Percentiles rank a stretch among this genome's conserved stretches.
phyloP scores from a whole-genome alignment of 2,329 filamentous ascomycete species.

The Alternaria sp. region DNA sequence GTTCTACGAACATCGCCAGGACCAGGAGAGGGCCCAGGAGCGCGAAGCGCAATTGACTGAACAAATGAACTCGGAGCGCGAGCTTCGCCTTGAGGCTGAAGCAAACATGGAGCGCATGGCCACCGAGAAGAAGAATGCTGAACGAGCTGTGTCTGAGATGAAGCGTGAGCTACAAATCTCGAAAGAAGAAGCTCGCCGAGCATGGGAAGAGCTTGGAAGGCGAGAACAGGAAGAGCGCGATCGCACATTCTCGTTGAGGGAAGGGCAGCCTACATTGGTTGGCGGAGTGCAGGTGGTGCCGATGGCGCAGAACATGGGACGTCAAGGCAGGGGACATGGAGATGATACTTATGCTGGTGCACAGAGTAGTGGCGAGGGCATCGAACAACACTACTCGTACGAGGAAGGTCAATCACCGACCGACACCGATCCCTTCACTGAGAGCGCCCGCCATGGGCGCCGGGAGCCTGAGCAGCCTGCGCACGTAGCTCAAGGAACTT shows the following conservation, averaged over 20 bases:
- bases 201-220: conserved; percentile 95
- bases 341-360: conserved; percentile 45
- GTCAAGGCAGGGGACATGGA: conserved; percentile 47
- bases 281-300: conserved; percentile 95
- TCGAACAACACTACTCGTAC: conserved; percentile 60
- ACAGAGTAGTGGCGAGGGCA: conserved; percentile 45
- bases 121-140: conserved; percentile 72
- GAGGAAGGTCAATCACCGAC: conserved; percentile 63
- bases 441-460: conserved; percentile 47
- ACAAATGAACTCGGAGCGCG: conserved; percentile 78
- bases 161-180: conserved; percentile 92
- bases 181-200: conserved; percentile 92
- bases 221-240: conserved; percentile 94
- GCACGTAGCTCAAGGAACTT: conserved; percentile 44
- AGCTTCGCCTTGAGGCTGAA: conserved; percentile 72
- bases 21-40: conserved; percentile 87
- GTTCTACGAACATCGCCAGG: conserved; percentile 94
- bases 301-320: conserved; percentile 76
- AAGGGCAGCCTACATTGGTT: conserved; percentile 86
- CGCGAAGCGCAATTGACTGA: conserved; percentile 75
- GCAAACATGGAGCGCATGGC: conserved; percentile 72
- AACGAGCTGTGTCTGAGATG: conserved; percentile 88
- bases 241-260: conserved; percentile 82
- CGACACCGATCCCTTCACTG: conserved; percentile 70
- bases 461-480: conserved; percentile 45